phyloP scores from a whole-genome alignment of 805 yeast genomes.

The Metschnikowia dekortorum region DNA sequence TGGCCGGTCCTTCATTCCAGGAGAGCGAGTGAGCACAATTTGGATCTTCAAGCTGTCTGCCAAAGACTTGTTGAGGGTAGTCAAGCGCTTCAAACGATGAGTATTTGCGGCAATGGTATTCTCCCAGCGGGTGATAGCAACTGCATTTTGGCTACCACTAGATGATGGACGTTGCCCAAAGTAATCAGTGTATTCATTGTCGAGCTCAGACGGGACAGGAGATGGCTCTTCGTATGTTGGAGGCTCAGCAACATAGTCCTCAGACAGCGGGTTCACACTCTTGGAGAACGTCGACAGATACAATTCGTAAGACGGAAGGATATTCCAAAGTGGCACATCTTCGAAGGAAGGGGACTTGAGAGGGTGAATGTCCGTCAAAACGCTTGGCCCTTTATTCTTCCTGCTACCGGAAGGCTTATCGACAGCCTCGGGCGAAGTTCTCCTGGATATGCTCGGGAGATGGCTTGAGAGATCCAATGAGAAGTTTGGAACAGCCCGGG shows the following conservation, averaged over 20 bases:
- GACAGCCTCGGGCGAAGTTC: neutral
- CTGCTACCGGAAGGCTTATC: neutral
- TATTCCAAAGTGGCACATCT: constrained; percentile 29
- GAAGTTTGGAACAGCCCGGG: constrained; percentile 6
- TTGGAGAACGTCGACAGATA: constrained; percentile 34
- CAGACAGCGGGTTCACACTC: constrained; percentile 28
- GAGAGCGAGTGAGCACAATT: constrained; percentile 17
- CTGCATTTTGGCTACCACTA: neutral
- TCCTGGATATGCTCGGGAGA: neutral
- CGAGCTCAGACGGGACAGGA: constrained; percentile 5
- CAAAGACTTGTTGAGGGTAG: constrained; percentile 11
- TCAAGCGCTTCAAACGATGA: constrained; percentile 22
- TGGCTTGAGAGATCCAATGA: constrained; percentile 4
- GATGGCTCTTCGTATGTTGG: constrained; percentile 34
- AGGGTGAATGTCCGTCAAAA: constrained; percentile 11
- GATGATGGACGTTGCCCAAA: constrained; percentile 2
- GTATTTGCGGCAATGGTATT: constrained; percentile 30
- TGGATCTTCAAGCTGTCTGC: constrained; percentile 19
- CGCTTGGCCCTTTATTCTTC: neutral
- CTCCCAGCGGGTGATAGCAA: constrained; percentile 21
- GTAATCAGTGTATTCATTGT: constrained; percentile 5
- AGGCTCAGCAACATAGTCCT: constrained; percentile 26
- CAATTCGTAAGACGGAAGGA: constrained; percentile 29
- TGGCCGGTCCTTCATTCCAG: constrained; percentile 15
- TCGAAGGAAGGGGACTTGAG: constrained; percentile 23